Evolutionary conservation across 768 basidiomycete species (phyloP), one percentile per base, ranked within the genome.

Genomic region (Mycena belliarum): DNA sequence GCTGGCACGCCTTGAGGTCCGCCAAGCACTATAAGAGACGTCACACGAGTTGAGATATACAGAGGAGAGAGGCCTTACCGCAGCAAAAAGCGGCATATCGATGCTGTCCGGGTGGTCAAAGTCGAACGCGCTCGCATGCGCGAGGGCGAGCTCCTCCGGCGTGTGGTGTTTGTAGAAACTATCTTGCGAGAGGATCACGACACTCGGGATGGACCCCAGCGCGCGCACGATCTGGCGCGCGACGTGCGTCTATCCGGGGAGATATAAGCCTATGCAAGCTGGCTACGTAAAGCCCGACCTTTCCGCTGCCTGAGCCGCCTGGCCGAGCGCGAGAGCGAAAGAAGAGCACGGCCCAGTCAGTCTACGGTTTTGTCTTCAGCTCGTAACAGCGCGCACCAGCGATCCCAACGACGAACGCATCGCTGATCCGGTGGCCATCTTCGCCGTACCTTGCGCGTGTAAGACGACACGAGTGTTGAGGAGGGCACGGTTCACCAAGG

Each of bases 31-130:
- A 54, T 23, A 50, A 20, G 20, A 41, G 23, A 41, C 18, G 25
- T 24, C 37, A 16, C 25, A 43, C 37, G 25, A 16, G 29, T 24
- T 26, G 16, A n/a, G 1, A 29, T 21, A 46, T 49, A 54, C 35
- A 9, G 20, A 48, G 26, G 33, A 32, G 6, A 35, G 16, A 15
- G n/a, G n/a, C n/a, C 33, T 40, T 68, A 94, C 91, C 47, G 85
- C 73, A 46, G 88, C 87, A 65, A 98, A 95, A 69, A 93, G 75
- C 2, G 86, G 82, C 82, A 94, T 90, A 72, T 99, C 96, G 48
- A 98, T 88, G 4, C 95, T 87, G 71, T 91, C 85, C 12, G 96
- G 96, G 65, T 95, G 92, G 67, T 99, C 96, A 62, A 95, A 89
- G 66, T 95, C 93, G 59, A 87, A 80, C 49, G 83, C 74, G 65